Evolutionary conservation across 129 eudicot species (phyloP), one percentile per base, ranked within the genome.

Genomic region (Arctium lappa): DNA sequence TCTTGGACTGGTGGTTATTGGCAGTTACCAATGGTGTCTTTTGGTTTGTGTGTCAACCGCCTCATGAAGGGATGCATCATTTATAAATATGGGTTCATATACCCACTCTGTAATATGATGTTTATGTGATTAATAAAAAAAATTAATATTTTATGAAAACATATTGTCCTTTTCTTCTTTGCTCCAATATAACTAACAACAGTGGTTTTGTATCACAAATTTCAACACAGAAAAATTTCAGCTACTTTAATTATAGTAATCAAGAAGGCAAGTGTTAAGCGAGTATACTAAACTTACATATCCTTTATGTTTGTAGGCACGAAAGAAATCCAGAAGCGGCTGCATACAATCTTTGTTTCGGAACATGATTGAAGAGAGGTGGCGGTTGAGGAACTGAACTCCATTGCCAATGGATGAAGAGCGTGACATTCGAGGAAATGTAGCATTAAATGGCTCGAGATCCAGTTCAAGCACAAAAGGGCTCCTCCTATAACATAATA

Each of bases 321-420:
- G 88, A 13, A 96, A 94, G 89, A 96, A 96, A 90, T 93, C 87
- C 76, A 96, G 93, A 75, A 96, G 85, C 27, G 99, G 99, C 81
- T 96, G 98, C 83, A 96, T 82, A 82, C 86, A 93, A 16, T 96
- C 99, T 86, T 93, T 93, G 87, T 89, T 91, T 66, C 95, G 94
- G 77, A 96, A 96, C 99, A 96, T 89, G 86, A 86, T 79, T n/a
- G 99, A 96, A 66, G 99, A 96, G 12, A 96, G 94, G 88, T 96
- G 99, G 72, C 99, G 94, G 73, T 96, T 96, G 53, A 96, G 98
- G 86, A 96, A 96, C 76, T 91, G 98, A 78, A 96, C 99, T 32
- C 99, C 99, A 84, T 96, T 96, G 79, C 99, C 99, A 68, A 96
- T 96, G 73, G 90, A 93, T 8, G 98, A 96, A 5, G 99, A 96